Evolutionary conservation across 305 asterid species (phyloP).

Genomic region (Fraxinus velutina): DNA sequence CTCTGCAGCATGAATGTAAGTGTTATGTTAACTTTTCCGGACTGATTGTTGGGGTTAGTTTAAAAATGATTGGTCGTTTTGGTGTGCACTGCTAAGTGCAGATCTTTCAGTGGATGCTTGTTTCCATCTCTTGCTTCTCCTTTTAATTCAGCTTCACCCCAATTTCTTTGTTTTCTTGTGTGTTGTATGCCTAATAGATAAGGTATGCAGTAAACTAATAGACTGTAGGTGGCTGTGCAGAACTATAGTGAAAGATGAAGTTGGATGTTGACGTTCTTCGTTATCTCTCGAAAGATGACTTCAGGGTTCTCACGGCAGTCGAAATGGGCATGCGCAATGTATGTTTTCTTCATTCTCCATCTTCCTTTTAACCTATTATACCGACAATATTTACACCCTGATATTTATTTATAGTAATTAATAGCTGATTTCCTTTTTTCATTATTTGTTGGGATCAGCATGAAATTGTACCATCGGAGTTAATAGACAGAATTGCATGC

Average conservation of each 20-base stretch:
- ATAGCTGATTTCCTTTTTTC: constrained; percentile 8
- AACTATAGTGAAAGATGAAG: constrained; percentile 48
- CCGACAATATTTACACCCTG: not conserved
- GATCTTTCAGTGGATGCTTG: not conserved
- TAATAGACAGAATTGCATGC: constrained; percentile 66
- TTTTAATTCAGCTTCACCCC: not conserved
- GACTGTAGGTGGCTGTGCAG: not conserved
- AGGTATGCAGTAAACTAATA: not conserved
- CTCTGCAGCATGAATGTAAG: too few relatives aligned
- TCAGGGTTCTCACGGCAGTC: constrained; percentile 89
- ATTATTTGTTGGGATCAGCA: constrained; percentile 44
- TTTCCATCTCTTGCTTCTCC: not conserved
- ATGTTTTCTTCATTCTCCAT: constrained; percentile 11
- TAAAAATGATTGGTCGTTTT: not conserved
- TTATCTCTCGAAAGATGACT: constrained; percentile 84
- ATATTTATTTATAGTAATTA: not conserved
- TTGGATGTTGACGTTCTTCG: constrained; percentile 76
- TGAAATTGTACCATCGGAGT: constrained; percentile 82
- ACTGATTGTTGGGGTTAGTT: not conserved
- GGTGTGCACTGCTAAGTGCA: not conserved
- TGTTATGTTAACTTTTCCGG: not conserved
- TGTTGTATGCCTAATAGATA: not conserved
- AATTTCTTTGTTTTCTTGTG: not conserved
- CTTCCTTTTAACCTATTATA: not conserved
- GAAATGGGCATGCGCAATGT: constrained; percentile 99